A percentile compares a stretch with the other conserved stretches of the same genome.
Conservation (phyloP, 2,329 filamentous ascomycete genomes). For the Penicillium capsulatum region DNA sequence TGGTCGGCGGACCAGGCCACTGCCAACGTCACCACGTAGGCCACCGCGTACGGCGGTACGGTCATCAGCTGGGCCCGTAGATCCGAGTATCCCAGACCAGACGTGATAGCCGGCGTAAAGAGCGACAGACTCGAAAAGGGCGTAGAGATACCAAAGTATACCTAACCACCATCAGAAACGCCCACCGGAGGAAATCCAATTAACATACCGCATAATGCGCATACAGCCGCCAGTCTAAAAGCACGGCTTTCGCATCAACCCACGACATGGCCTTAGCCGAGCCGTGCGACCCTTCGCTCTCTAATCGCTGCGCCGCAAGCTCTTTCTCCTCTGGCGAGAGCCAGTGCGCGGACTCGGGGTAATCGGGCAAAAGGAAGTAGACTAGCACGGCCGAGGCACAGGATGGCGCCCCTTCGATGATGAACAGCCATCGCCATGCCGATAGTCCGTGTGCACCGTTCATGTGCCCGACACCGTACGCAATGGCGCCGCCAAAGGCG, state of each 20-base stretch:
- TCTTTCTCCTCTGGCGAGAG: slow-evolving; percentile 44
- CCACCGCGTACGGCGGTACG: slow-evolving; percentile 61
- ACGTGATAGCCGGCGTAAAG: slow-evolving; percentile 63
- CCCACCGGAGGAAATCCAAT: no score
- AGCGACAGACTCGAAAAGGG: slow-evolving; percentile 57
- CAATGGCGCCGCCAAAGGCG: slow-evolving; percentile 53
- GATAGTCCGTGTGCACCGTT: slow-evolving; percentile 24
- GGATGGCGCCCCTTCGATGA: slow-evolving; percentile 43
- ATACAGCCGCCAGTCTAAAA: slow-evolving; percentile 51
- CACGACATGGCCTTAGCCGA: slow-evolving; percentile 43
- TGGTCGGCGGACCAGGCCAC: slow-evolving; percentile 60
- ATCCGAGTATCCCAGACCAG: slow-evolving; percentile 52
- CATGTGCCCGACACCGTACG: slow-evolving; percentile 48
- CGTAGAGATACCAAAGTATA: slow-evolving; percentile 51
- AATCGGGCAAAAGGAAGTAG: slow-evolving; percentile 48
- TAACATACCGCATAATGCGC: slow-evolving; percentile 48
- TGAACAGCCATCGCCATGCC: slow-evolving; percentile 49
- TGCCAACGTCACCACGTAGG: slow-evolving; percentile 51
- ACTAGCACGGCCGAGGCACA: slow-evolving; percentile 38
- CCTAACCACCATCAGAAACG: slow-evolving; percentile 21
- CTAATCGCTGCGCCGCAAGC: slow-evolving; percentile 41
- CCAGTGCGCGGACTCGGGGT: slow-evolving; percentile 47
- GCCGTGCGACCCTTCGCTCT: slow-evolving; percentile 40
- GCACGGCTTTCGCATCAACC: slow-evolving; percentile 45
- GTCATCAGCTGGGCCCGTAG: slow-evolving; percentile 63